Percentiles rank a stretch among this genome's conserved stretches.
phyloP scores from a whole-genome alignment of 306 rosid species.

The Astragalus membranaceus region DNA sequence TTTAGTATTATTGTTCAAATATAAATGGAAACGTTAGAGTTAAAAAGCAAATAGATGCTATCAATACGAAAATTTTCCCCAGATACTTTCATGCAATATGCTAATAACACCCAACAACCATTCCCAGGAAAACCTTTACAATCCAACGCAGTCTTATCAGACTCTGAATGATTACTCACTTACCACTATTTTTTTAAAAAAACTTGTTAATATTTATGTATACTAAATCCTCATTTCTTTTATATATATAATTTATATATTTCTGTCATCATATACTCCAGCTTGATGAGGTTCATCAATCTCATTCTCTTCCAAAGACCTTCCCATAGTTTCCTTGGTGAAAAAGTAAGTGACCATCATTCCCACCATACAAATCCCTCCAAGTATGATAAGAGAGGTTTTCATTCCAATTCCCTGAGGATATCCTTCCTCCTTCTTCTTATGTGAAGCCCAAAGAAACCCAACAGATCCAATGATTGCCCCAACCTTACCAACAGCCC shows the following conservation, averaged over 20 bases:
- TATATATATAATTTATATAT: not conserved
- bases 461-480: conserved; percentile 72
- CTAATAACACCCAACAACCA: too few species aligned
- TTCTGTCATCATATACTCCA: not conserved
- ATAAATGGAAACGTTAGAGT: not conserved
- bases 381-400: conserved; percentile 39
- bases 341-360: conserved; percentile 47
- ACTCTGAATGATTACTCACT: too few species aligned
- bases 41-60: not conserved
- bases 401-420: conserved; percentile 39
- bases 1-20: not conserved
- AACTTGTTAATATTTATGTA: too few species aligned
- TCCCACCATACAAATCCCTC: conserved; percentile 56
- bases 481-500: conserved; percentile 63
- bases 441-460: conserved; percentile 49
- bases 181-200: too few species aligned
- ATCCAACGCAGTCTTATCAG: too few species aligned
- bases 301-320: conserved; percentile 76
- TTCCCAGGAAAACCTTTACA: too few species aligned
- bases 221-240: too few species aligned
- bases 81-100: too few species aligned
- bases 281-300: conserved; percentile 1
- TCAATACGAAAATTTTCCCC: not conserved
- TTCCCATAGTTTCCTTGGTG: conserved; percentile 60
- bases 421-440: not conserved